Conservation (phyloP, 2,329 filamentous ascomycete genomes). For the Ustilaginoidea virens region DNA sequence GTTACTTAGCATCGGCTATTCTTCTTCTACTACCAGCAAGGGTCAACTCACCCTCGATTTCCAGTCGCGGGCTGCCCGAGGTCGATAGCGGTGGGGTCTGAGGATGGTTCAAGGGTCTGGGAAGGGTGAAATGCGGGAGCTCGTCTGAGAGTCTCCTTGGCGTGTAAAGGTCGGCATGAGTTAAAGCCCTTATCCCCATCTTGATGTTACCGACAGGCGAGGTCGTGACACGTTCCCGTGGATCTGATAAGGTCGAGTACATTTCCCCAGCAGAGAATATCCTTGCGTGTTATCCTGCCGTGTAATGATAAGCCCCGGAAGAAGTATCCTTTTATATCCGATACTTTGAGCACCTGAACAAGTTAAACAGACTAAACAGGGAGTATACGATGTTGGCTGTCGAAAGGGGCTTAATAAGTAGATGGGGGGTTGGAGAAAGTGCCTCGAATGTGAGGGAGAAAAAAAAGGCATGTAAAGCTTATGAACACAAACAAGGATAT, state of each 20-base stretch:
- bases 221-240: conserved; percentile 6
- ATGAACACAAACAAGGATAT: conserved; percentile 9
- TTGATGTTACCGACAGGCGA: conserved; percentile 6
- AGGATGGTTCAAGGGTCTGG: conserved; percentile 9
- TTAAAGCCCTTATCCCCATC: conserved; percentile 10
- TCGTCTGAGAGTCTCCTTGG: conserved; percentile 10
- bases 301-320: no score
- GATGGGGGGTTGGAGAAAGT: no score
- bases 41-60: conserved; percentile 15
- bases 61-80: conserved; percentile 19
- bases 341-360: conserved; percentile 3
- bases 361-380: no score
- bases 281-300: no score
- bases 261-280: conserved; percentile 3
- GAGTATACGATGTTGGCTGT: no score
- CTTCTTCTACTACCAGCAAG: background rate
- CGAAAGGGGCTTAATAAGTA: no score
- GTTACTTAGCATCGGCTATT: no score
- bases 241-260: conserved; percentile 6
- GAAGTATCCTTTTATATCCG: no score
- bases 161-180: conserved; percentile 7
- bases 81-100: conserved; percentile 16
- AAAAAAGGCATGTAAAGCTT: conserved; percentile 9
- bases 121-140: conserved; percentile 8
- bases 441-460: no score